A percentile compares a stretch with the other conserved stretches of the same genome.
Evolutionary conservation across 805 yeast genomes (phyloP).

Genomic region (Starmerella powellii): DNA sequence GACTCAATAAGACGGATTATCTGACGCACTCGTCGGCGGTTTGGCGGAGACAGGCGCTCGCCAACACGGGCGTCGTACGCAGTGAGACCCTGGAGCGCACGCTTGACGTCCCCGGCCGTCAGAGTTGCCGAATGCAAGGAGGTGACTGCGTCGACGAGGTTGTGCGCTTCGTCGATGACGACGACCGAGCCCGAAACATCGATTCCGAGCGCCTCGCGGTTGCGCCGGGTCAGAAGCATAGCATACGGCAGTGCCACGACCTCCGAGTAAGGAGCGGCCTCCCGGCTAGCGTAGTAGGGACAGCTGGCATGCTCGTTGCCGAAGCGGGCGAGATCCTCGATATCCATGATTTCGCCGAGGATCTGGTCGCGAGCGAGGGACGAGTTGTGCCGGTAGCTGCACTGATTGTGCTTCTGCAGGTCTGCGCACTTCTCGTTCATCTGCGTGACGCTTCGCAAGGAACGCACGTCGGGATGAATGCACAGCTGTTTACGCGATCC

Average conservation of each 20-base stretch:
- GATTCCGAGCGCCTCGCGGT: conserved; percentile 50
- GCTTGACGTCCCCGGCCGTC: conserved; percentile 37
- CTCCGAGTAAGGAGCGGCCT: conserved; percentile 48
- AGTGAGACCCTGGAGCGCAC: conserved; percentile 39
- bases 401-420: conserved; percentile 39
- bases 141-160: conserved; percentile 63
- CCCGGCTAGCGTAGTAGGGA: conserved; percentile 69
- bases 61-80: conserved; percentile 49
- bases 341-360: conserved; percentile 58
- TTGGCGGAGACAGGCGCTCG: conserved; percentile 54
- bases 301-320: conserved; percentile 53
- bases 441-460: conserved; percentile 37
- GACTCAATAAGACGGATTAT: conserved; percentile 44
- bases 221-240: conserved; percentile 46
- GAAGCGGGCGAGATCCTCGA: conserved; percentile 58
- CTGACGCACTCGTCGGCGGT: conserved; percentile 57
- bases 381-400: conserved; percentile 34
- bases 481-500: conserved; percentile 83
- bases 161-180: conserved; percentile 88
- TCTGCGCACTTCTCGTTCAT: conserved; percentile 77
- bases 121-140: conserved; percentile 54
- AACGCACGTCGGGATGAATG: conserved; percentile 50
- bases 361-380: conserved; percentile 28
- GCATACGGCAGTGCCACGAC: conserved; percentile 81
- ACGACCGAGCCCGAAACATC: conserved; percentile 53